Evolutionary conservation across 1,139 yeast species (phyloP).

Genomic region (Pichia sp.): DNA sequence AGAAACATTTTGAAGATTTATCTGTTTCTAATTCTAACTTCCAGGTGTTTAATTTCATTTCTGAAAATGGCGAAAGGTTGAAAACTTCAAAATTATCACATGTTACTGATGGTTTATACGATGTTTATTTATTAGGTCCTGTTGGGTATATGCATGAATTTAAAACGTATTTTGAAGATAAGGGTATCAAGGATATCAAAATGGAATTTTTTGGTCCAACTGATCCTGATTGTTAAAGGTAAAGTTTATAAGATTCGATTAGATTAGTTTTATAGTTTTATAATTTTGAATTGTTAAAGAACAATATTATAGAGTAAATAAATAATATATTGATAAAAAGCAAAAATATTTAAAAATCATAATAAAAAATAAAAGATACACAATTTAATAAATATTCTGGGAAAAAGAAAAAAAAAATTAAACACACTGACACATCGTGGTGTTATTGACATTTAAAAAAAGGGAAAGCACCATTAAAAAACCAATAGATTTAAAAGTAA

Average conservation of each 20-base stretch:
- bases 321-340: no score
- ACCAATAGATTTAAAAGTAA: background rate
- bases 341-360: no score
- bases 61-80: constrained; percentile 7
- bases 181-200: constrained; percentile 16
- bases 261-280: no score
- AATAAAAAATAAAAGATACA: no score
- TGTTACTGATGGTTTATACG: constrained; percentile 18
- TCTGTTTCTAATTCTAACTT: constrained; percentile 18
- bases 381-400: no score
- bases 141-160: constrained; percentile 32
- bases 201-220: constrained; percentile 29
- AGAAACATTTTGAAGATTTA: constrained; percentile 23
- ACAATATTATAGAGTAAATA: no score
- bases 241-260: background rate
- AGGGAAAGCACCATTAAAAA: background rate
- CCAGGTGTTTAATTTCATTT: constrained; percentile 4
- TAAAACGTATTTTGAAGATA: constrained; percentile 19
- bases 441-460: background rate
- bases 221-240: constrained; percentile 4
- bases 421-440: no score
- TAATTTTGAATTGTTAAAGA: no score
- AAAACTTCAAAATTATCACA: constrained; percentile 1
- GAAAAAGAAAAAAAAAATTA: no score
- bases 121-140: constrained; percentile 37